Evolutionary conservation across 2,329 filamentous ascomycete genomes (phyloP), one percentile per base, ranked within the genome.

Genomic region (Hypoxylon sp.): DNA sequence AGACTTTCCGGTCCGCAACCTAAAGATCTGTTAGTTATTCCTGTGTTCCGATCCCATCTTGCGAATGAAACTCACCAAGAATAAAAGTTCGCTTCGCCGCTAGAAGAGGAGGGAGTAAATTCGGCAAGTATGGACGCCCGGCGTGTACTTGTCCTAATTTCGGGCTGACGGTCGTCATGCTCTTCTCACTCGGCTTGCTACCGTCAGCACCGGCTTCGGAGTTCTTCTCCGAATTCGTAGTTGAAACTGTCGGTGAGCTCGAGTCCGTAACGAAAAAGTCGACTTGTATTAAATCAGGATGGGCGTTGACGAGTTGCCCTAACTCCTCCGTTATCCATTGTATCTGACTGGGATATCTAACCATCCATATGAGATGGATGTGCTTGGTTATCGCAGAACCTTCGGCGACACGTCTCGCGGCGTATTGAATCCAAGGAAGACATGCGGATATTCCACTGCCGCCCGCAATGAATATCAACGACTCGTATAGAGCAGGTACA

Each of bases 311-410:
- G 14, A 68, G 46, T 1, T 62, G 54, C 6, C 66, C 58, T 5
- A 71, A 37, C 22, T 69, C 69, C 3, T 66, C 66, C 4, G 39
- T 52, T 52, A 71, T 66, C 69, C 69, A 71, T 37, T 66, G 53
- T 17, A 62, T 63, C 17, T 71, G 66, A 17, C 47, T 69, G 22
- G 66, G 47, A 26, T 71, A 59, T 63, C 66, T 48, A 10, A 71
- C 66, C 69, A 71, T 66, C 69, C 69, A 71, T n/a, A 69, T 19
- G 17, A 71, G 69, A 65, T 61, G 69, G 51, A 71, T 66, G 29
- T 24, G 64, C 47, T 63, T 63, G 10, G 52, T 61, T 5, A 37
- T 35, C 6, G 59, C 42, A 5, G 66, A 55, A 33, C 59, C 62
- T 33, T 66, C 66, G 4, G 54, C 24, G 17, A 71, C 59, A 14